Conservation (phyloP, 345 rosid genomes). For the Sapria himalayana region DNA sequence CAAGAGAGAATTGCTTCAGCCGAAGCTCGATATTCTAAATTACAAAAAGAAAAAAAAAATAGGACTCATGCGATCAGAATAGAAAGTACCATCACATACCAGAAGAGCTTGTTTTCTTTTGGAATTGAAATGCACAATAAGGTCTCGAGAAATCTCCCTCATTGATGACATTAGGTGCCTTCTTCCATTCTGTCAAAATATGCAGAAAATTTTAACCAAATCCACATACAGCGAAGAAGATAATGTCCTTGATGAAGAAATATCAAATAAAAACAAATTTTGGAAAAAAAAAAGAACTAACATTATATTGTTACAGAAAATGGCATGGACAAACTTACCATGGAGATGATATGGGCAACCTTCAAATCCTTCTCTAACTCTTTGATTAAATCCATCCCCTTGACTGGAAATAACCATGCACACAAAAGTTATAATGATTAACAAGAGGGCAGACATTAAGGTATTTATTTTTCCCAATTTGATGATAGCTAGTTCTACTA, state of each 20-base stretch:
- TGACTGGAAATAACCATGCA: conserved; percentile 72
- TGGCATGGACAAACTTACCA: conserved; percentile 25
- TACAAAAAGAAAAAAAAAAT: no score
- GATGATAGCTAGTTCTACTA: no score
- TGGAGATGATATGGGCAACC: conserved; percentile 89
- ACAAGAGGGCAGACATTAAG: no score
- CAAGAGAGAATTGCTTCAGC: no score
- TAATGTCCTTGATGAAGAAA: neutral
- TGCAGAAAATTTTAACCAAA: conserved; percentile 9
- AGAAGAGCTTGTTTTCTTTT: conserved; percentile 85
- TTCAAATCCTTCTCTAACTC: conserved; percentile 94
- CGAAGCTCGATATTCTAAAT: no score
- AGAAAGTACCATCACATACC: no score
- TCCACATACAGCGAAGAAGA: conserved; percentile 8
- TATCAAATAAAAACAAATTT: neutral
- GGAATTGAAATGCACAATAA: conserved; percentile 70
- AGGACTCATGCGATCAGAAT: no score
- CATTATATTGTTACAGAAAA: conserved; percentile 1
- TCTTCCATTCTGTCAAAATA: conserved; percentile 72
- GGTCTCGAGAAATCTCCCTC: conserved; percentile 98
- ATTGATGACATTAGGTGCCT: conserved; percentile 76
- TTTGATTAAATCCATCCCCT: conserved; percentile 97
- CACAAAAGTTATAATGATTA: no score
- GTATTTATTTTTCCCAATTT: no score
- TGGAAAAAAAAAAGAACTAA: conserved; percentile 3